These are phyloP conservation scores for Thelonectria rubi DNA, from an alignment of 2,329 filamentous ascomycete species.

Conservation along the genomic window DNA sequence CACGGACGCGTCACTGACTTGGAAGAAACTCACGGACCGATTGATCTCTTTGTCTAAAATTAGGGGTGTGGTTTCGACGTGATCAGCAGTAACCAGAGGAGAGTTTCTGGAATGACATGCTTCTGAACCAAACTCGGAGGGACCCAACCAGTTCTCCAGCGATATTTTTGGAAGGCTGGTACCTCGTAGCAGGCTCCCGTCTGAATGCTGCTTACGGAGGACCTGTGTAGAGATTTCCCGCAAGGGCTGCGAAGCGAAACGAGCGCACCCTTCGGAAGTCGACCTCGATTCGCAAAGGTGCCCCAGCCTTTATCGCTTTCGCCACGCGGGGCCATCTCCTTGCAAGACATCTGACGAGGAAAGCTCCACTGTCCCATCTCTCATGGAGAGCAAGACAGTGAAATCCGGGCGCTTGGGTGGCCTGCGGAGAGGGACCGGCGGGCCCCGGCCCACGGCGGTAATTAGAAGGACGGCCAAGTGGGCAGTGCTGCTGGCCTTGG, in stretches of 20 bases:
- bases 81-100: neutral
- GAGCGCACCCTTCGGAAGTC: neutral
- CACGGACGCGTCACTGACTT: neutral
- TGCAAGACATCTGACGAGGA: neutral
- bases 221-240: too few species aligned
- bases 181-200: neutral
- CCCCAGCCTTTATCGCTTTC: too few species aligned
- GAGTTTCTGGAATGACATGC: neutral
- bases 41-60: neutral
- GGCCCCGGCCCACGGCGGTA: neutral
- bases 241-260: neutral
- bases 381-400: neutral
- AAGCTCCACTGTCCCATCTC: neutral
- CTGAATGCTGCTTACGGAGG: too few species aligned
- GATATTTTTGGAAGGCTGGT: neutral
- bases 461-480: neutral
- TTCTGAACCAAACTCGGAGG: neutral
- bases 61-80: neutral
- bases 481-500: conserved; percentile 15
- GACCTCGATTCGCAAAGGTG: neutral
- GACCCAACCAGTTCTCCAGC: neutral
- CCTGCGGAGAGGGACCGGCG: conserved; percentile 10
- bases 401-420: neutral
- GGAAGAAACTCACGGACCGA: too few species aligned
- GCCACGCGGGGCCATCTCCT: neutral